These are phyloP conservation scores for Xylariaceae sp. DNA, from an alignment of 2,329 filamentous ascomycete genomes.

Conservation along the genomic window DNA sequence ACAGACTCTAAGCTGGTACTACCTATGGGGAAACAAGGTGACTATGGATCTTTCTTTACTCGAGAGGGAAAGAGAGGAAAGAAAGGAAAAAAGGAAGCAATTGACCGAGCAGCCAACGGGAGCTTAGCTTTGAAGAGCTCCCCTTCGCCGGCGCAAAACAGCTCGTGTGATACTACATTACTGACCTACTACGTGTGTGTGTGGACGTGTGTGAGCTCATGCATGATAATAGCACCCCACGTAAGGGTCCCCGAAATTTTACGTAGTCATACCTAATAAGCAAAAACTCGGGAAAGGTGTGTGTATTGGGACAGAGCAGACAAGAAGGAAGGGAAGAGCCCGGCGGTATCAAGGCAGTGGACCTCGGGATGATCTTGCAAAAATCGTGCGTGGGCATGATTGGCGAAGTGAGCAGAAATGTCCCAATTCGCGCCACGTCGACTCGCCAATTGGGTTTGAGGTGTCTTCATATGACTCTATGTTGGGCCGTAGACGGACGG, in stretches of 20 bases:
- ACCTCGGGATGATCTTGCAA: slow-evolving; percentile 33
- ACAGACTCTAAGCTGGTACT: slow-evolving; percentile 21
- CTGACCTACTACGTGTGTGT: too few species aligned
- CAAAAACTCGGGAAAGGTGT: slow-evolving; percentile 15
- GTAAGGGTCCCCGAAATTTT: slow-evolving; percentile 18
- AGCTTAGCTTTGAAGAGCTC: slow-evolving; percentile 19
- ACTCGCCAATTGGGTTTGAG: slow-evolving; percentile 8
- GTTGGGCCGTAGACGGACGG: too few species aligned
- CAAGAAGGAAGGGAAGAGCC: slow-evolving; percentile 17
- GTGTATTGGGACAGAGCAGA: too few species aligned
- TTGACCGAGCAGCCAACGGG: slow-evolving; percentile 29
- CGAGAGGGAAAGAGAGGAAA: slow-evolving; percentile 13
- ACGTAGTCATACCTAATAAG: slow-evolving; percentile 15
- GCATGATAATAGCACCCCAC: slow-evolving; percentile 20
- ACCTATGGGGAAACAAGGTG: slow-evolving; percentile 20
- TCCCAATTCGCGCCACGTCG: slow-evolving; percentile 40
- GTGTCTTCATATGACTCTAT: too few species aligned
- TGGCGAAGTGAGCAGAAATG: slow-evolving; percentile 31
- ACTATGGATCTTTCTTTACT: too few species aligned
- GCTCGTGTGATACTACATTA: slow-evolving; percentile 22
- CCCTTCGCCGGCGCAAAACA: slow-evolving; percentile 22
- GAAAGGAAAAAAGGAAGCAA: slow-evolving; percentile 27
- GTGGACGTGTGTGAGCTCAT: too few species aligned
- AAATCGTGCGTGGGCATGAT: slow-evolving; percentile 32
- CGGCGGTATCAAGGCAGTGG: slow-evolving; percentile 23